Evolutionary conservation across 2,329 filamentous ascomycete species (phyloP).

Genomic region (Ophiosphaerella narmari): DNA sequence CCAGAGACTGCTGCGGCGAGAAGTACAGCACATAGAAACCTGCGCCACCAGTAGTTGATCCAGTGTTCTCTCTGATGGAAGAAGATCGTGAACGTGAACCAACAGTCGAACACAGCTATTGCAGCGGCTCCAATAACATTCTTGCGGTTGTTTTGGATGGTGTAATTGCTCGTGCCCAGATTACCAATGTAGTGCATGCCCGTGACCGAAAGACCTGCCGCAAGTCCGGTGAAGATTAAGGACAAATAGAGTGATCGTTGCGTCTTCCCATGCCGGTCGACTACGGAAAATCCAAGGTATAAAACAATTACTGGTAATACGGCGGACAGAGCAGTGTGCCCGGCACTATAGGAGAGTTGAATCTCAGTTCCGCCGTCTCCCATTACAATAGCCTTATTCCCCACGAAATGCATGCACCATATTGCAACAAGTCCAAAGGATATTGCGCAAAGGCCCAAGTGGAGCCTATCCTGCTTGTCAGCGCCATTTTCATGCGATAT

Average conservation of each 20-base stretch:
- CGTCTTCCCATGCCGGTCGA: constrained; percentile 49
- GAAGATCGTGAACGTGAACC: constrained; percentile 71
- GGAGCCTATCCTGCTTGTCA: constrained; percentile 30
- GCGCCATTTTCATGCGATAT: constrained; percentile 1
- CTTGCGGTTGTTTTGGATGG: constrained; percentile 61
- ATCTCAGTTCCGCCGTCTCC: constrained; percentile 59
- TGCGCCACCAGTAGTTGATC: constrained; percentile 79
- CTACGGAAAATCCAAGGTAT: constrained; percentile 72
- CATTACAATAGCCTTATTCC: constrained; percentile 75
- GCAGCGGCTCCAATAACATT: constrained; percentile 69
- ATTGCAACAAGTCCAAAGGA: constrained; percentile 52
- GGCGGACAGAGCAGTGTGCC: constrained; percentile 74
- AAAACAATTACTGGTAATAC: constrained; percentile 76
- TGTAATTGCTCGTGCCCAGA: constrained; percentile 75
- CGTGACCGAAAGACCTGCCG: constrained; percentile 74
- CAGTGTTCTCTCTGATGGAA: constrained; percentile 74
- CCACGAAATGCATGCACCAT: constrained; percentile 71
- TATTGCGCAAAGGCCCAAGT: constrained; percentile 41
- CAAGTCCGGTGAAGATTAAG: constrained; percentile 60
- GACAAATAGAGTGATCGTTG: constrained; percentile 27
- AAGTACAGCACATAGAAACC: constrained; percentile 65
- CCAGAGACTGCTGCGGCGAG: constrained; percentile 74
- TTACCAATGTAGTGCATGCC: constrained; percentile 85
- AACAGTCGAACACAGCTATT: constrained; percentile 73
- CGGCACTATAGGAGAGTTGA: constrained; percentile 72